Percentiles rank a stretch among this genome's conserved stretches.
These are phyloP conservation scores for Oxytropis ochrocephala DNA, from an alignment of 306 rosid genomes.

Conservation along the genomic window DNA sequence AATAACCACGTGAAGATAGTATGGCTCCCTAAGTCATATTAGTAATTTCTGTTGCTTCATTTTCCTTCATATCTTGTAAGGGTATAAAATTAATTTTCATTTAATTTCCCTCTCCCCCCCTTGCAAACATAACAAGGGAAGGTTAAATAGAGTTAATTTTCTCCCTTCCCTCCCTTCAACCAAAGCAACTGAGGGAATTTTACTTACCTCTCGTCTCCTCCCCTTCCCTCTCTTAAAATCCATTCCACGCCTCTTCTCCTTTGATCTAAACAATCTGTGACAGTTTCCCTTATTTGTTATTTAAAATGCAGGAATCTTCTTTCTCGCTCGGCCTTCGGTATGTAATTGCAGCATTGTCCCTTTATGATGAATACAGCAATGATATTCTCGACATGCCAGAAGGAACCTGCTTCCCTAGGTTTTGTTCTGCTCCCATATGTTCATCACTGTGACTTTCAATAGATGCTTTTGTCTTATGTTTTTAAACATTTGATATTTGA, in stretches of 20 bases:
- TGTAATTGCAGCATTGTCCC: slow-evolving; percentile 67
- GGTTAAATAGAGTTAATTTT: background rate
- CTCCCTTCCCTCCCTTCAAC: background rate
- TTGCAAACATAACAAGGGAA: background rate
- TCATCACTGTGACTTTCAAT: background rate
- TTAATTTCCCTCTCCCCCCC: background rate
- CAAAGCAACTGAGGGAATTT: background rate
- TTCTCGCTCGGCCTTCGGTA: slow-evolving; percentile 55
- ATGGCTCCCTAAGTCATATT: no score
- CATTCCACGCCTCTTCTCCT: background rate
- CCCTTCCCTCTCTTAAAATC: no score
- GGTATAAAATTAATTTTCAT: background rate
- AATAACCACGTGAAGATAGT: no score
- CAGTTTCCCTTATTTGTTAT: slow-evolving; percentile 9
- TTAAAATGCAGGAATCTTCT: slow-evolving; percentile 74
- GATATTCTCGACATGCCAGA: slow-evolving; percentile 92
- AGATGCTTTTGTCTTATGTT: background rate
- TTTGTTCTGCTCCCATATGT: slow-evolving; percentile 16
- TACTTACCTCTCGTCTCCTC: background rate
- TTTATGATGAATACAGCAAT: slow-evolving; percentile 91
- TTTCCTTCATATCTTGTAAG: background rate
- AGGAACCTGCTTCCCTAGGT: slow-evolving; percentile 98
- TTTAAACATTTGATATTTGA: slow-evolving; percentile 19
- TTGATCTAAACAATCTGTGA: background rate
- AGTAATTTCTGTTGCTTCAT: background rate